Percentiles rank a stretch among this genome's conserved stretches.
These are phyloP conservation scores for Camelina sativa DNA, from an alignment of 345 rosid species.

Conservation along the genomic window DNA sequence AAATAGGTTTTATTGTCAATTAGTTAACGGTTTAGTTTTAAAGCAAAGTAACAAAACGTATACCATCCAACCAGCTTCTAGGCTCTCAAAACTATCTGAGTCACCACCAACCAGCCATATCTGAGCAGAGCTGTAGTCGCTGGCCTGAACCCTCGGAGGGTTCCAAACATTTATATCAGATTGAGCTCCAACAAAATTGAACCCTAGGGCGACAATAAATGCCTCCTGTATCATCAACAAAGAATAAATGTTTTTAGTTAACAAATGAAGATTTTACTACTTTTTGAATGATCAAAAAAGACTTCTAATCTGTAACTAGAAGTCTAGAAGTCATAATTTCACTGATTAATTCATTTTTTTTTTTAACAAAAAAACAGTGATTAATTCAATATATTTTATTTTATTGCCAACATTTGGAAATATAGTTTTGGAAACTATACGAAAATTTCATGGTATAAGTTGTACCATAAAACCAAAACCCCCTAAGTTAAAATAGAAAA, in stretches of 20 bases:
- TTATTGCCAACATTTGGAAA: no score
- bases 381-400: no score
- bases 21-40: neutral
- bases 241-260: neutral
- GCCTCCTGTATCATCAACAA: slow-evolving; percentile 48
- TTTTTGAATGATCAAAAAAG: no score
- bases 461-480: neutral
- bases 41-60: neutral
- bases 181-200: slow-evolving; percentile 48
- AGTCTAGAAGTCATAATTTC: neutral
- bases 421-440: no score
- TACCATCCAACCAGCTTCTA: slow-evolving; percentile 66
- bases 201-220: slow-evolving; percentile 39
- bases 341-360: neutral
- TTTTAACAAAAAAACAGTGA: no score
- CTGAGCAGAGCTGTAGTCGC: slow-evolving; percentile 50
- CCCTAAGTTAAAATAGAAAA: no score
- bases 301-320: neutral
- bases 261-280: neutral
- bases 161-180: slow-evolving; percentile 63
- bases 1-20: neutral
- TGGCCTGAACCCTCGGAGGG: slow-evolving; percentile 42
- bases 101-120: slow-evolving; percentile 55
- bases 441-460: neutral
- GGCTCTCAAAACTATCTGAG: slow-evolving; percentile 39